Conservation (phyloP, 164 flowering plant genomes). For the Euptelea pleiosperma region DNA sequence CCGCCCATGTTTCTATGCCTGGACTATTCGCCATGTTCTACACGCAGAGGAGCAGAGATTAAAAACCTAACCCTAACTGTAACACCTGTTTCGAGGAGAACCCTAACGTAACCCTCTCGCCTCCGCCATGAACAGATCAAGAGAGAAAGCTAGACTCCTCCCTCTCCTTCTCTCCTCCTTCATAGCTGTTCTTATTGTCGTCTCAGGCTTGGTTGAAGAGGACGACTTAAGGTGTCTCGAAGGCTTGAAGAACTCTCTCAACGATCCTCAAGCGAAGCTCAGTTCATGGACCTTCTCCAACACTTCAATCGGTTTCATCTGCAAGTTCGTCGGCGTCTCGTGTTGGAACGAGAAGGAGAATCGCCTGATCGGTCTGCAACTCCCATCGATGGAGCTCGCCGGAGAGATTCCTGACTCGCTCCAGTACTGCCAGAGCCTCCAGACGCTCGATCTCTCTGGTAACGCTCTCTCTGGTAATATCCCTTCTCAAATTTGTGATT, state of each 20-base stretch:
- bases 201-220: conserved; percentile 14
- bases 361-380: conserved; percentile 27
- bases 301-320: conserved; percentile 24
- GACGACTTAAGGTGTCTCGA: conserved; percentile 36
- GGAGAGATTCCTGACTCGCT: conserved; percentile 31
- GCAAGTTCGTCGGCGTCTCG: conserved; percentile 31
- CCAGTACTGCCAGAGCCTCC: conserved; percentile 28
- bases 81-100: not conserved
- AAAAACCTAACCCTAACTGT: conserved; percentile 1
- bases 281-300: conserved; percentile 31
- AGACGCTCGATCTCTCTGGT: conserved; percentile 28
- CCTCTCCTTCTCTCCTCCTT: not conserved
- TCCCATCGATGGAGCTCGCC: conserved; percentile 18
- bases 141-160: not conserved
- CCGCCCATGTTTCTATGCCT: not conserved
- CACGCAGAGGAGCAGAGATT: not conserved
- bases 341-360: conserved; percentile 45
- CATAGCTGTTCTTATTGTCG: not conserved
- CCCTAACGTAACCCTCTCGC: not conserved
- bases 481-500: conserved; percentile 30
- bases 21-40: not conserved
- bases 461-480: conserved; percentile 33
- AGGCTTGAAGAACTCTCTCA: conserved; percentile 24
- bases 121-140: not conserved
- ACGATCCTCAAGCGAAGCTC: conserved; percentile 24